phyloP scores from a whole-genome alignment of 176 grass and related monocot genomes.

The Typha latifolia region DNA sequence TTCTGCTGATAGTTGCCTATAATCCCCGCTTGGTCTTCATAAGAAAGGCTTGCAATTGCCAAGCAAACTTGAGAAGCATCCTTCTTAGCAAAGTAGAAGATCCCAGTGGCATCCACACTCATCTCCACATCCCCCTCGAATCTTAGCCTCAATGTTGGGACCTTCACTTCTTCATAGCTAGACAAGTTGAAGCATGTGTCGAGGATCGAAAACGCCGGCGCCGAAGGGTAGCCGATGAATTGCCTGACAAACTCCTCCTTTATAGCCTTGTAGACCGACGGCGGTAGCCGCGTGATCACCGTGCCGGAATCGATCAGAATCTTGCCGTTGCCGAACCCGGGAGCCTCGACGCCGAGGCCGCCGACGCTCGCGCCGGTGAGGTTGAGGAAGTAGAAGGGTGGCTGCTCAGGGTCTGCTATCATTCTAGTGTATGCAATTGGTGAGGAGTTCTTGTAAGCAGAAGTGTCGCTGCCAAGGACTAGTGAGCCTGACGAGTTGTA shows the following conservation, averaged over 20 bases:
- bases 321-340: constrained; percentile 38
- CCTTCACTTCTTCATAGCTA: constrained; percentile 49
- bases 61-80: constrained; percentile 83
- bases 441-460: constrained; percentile 42
- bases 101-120: constrained; percentile 52
- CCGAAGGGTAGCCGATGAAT: constrained; percentile 40
- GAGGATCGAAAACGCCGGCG: constrained; percentile 58
- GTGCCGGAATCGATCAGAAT: constrained; percentile 89
- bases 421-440: constrained; percentile 62
- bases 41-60: constrained; percentile 55
- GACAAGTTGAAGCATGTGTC: constrained; percentile 86
- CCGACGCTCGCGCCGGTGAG: constrained; percentile 55
- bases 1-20: constrained; percentile 96
- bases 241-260: constrained; percentile 61
- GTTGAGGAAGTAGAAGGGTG: constrained; percentile 90
- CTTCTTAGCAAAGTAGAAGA: constrained; percentile 78
- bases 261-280: constrained; percentile 62
- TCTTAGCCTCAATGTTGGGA: constrained; percentile 50
- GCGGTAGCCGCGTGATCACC: constrained; percentile 70
- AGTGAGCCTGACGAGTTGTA: constrained; percentile 39
- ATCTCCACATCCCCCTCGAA: constrained; percentile 54
- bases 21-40: constrained; percentile 74
- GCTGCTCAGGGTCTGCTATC: constrained; percentile 58
- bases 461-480: constrained; percentile 39
- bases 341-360: constrained; percentile 21